Evolutionary conservation across 495 filamentous ascomycete species (phyloP).

Genomic region (Neurospora sp.): DNA sequence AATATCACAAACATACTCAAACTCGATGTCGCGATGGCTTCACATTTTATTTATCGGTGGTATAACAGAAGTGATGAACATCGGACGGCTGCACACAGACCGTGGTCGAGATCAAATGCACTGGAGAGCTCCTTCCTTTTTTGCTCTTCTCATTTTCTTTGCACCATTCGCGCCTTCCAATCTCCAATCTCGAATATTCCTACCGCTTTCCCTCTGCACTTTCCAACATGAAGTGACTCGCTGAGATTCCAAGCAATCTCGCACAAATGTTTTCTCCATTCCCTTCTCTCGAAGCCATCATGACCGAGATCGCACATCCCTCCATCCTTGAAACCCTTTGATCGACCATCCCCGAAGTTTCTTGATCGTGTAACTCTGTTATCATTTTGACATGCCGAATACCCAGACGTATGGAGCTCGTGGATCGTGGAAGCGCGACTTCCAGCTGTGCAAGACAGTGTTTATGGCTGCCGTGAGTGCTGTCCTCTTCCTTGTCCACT

Average conservation of each 20-base stretch:
- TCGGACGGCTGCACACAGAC: background rate
- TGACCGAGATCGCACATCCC: background rate
- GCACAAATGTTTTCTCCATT: background rate
- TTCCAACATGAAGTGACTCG: background rate
- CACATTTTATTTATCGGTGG: background rate
- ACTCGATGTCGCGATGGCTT: background rate
- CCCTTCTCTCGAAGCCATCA: background rate
- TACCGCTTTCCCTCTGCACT: background rate
- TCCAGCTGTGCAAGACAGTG: slow-evolving; percentile 14
- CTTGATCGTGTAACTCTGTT: background rate
- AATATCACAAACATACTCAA: background rate
- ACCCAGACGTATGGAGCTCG: background rate
- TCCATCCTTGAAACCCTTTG: background rate
- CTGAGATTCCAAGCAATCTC: background rate
- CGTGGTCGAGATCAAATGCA: background rate
- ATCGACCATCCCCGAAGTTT: background rate
- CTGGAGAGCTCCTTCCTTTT: background rate
- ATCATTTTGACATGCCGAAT: background rate
- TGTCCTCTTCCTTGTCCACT: background rate
- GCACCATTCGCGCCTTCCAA: background rate
- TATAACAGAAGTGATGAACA: background rate
- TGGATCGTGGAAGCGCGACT: slow-evolving; percentile 5
- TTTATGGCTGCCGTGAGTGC: slow-evolving; percentile 12
- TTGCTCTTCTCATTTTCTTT: background rate
- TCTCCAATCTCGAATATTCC: background rate